These are phyloP conservation scores for Cladosporium sp. DNA, from an alignment of 2,329 filamentous ascomycete genomes.

Conservation along the genomic window DNA sequence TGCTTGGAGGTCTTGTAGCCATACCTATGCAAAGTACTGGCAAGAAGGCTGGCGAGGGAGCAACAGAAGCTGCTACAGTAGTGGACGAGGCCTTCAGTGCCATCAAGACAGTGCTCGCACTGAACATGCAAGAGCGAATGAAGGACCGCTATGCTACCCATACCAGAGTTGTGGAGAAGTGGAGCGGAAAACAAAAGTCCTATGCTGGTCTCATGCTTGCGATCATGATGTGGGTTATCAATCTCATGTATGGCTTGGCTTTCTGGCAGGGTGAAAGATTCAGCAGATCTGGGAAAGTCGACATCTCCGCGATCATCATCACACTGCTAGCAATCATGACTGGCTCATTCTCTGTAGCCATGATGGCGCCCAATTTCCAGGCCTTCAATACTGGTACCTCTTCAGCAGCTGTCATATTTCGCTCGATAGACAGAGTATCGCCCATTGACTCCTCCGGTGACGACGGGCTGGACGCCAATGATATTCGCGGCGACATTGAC, in stretches of 20 bases:
- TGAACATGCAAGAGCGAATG: conserved; percentile 82
- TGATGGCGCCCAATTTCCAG: conserved; percentile 62
- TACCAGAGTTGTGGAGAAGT: conserved; percentile 65
- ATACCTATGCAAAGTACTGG: conserved; percentile 72
- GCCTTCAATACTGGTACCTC: conserved; percentile 70
- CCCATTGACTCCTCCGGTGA: conserved; percentile 71
- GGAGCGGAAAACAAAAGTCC: conserved; percentile 59
- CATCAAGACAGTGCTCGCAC: conserved; percentile 81
- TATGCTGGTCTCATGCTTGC: conserved; percentile 61
- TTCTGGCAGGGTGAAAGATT: conserved; percentile 66
- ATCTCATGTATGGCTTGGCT: conserved; percentile 49
- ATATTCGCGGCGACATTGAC: conserved; percentile 70
- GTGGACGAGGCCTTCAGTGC: conserved; percentile 90
- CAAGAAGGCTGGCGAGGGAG: conserved; percentile 69
- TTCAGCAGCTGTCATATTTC: conserved; percentile 83
- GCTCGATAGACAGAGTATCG: conserved; percentile 79
- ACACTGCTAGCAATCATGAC: conserved; percentile 47
- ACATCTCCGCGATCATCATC: conserved; percentile 67
- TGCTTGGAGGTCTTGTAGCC: conserved; percentile 70
- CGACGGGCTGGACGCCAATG: conserved; percentile 63
- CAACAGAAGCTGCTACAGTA: conserved; percentile 75
- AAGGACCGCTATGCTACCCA: conserved; percentile 75
- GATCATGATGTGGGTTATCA: conserved; percentile 74
- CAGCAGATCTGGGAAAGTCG: conserved; percentile 59
- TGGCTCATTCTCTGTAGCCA: conserved; percentile 30